These are phyloP conservation scores for Thermochaetoides dissita DNA, from an alignment of 2,329 filamentous ascomycete species.

Conservation along the genomic window DNA sequence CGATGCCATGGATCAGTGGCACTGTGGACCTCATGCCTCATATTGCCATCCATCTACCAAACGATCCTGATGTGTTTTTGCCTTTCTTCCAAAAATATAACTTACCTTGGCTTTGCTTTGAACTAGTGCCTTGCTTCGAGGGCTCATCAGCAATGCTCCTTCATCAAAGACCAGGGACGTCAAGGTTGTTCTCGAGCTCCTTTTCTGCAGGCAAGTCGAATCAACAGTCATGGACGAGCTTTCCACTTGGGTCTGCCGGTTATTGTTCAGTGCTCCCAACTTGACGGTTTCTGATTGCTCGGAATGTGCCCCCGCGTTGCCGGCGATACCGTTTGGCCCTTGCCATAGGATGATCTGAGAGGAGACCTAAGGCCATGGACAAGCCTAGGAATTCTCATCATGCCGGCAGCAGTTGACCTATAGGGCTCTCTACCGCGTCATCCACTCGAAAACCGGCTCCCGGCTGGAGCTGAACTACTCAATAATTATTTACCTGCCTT, in stretches of 20 bases:
- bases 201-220: no score
- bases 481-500: no score
- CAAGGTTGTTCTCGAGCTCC: no score
- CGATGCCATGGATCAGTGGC: slow-evolving; percentile 11
- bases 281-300: slow-evolving; percentile 9
- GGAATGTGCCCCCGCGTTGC: neutral
- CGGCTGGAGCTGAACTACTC: no score
- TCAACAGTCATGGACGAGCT: neutral
- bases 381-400: neutral
- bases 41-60: slow-evolving; percentile 2
- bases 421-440: no score
- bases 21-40: slow-evolving; percentile 2
- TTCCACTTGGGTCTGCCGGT: slow-evolving; percentile 10
- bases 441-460: no score
- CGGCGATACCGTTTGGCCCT: no score
- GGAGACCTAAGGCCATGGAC: neutral
- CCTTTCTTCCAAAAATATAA: neutral
- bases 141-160: slow-evolving; percentile 1
- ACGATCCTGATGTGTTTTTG: slow-evolving; percentile 6
- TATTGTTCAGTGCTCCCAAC: slow-evolving; percentile 7
- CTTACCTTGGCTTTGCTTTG: slow-evolving; percentile 8
- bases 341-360: slow-evolving; percentile 8
- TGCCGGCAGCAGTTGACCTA: no score
- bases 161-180: slow-evolving; percentile 2
- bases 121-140: slow-evolving; percentile 3